phyloP scores from a whole-genome alignment of 306 rosid genomes.

The Abrus pulchellus region DNA sequence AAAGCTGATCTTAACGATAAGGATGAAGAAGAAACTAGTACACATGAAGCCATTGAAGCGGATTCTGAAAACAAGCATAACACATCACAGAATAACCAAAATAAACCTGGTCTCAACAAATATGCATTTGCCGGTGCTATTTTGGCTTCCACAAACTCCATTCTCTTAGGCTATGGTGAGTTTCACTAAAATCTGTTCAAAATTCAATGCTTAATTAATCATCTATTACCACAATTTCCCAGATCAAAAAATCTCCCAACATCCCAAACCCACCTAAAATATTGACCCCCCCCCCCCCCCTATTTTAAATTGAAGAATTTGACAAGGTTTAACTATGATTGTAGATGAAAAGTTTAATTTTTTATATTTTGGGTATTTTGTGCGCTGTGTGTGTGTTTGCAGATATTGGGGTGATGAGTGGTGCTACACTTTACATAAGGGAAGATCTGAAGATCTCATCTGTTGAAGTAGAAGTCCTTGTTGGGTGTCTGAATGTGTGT shows the following conservation, averaged over 20 bases:
- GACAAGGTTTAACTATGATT: neutral
- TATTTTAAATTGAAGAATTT: neutral
- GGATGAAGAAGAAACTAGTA: neutral
- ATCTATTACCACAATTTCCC: conserved; percentile 11
- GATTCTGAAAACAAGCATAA: neutral
- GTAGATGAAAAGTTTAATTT: neutral
- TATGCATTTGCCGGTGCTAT: conserved; percentile 73
- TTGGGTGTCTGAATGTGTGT: conserved; percentile 73
- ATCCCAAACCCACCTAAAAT: neutral
- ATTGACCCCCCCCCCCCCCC: neutral
- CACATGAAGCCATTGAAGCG: neutral
- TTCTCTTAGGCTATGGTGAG: conserved; percentile 85
- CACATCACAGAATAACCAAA: neutral
- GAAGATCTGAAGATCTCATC: conserved; percentile 68
- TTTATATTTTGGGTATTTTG: neutral
- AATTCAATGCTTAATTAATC: neutral
- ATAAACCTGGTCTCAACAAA: conserved; percentile 60
- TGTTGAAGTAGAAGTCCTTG: conserved; percentile 74
- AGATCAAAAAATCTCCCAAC: neutral
- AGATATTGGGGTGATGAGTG: conserved; percentile 94
- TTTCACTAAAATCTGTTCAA: neutral
- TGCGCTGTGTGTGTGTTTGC: neutral
- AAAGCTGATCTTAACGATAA: conserved; percentile 20
- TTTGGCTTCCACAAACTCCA: conserved; percentile 83
- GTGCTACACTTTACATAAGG: conserved; percentile 71